Evolutionary conservation across 148 eudicot species (phyloP).

Genomic region (Persicaria maculosa): DNA sequence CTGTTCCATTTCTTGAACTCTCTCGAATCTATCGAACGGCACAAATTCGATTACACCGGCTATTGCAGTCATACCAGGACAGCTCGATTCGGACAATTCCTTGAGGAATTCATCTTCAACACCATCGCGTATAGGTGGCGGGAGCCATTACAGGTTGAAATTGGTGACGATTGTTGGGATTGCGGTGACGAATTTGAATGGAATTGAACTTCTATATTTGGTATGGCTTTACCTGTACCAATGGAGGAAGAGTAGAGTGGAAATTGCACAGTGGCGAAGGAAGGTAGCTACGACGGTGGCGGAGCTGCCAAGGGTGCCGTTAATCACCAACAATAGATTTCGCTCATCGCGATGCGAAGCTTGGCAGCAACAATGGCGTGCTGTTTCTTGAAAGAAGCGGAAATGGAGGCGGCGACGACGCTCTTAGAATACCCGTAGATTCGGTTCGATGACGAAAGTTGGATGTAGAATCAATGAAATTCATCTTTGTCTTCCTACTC

Average conservation of each 20-base stretch:
- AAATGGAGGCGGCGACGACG: not conserved
- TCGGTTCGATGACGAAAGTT: too few species aligned
- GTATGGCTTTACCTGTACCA: constrained; percentile 48
- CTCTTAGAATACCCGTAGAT: too few species aligned
- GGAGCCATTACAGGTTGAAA: constrained; percentile 29
- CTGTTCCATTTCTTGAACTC: constrained; percentile 60
- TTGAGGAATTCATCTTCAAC: constrained; percentile 14
- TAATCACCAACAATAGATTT: not conserved
- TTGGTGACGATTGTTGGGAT: constrained; percentile 57
- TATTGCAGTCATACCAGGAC: constrained; percentile 66
- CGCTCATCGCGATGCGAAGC: not conserved
- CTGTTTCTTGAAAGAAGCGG: not conserved
- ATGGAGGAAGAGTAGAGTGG: constrained; percentile 25
- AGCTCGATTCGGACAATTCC: constrained; percentile 18
- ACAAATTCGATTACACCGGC: constrained; percentile 48
- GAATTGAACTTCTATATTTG: constrained; percentile 46
- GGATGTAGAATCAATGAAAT: too few species aligned
- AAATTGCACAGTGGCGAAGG: not conserved
- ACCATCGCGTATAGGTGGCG: not conserved
- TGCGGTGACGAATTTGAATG: constrained; percentile 58
- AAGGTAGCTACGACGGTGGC: too few species aligned
- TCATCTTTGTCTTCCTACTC: too few species aligned
- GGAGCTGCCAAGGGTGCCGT: not conserved
- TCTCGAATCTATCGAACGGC: constrained; percentile 50
- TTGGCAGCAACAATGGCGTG: not conserved